A percentile compares a stretch with the other conserved stretches of the same genome.
Evolutionary conservation across 352 stramenopile species (phyloP).

Genomic region (Pythium brassicae): DNA sequence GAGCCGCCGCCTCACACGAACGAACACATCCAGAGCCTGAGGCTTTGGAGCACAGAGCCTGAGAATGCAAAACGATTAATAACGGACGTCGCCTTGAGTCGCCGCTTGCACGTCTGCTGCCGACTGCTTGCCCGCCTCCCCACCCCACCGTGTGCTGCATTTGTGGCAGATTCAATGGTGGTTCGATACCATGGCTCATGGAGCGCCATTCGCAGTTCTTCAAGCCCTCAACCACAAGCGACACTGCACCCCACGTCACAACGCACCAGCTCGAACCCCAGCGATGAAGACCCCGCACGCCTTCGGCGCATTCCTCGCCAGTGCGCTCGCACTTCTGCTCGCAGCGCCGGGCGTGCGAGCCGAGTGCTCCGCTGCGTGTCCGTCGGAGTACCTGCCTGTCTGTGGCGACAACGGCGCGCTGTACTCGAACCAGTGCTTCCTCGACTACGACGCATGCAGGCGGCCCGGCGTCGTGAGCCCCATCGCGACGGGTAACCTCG

Average conservation of each 20-base stretch:
- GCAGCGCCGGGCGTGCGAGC: not conserved
- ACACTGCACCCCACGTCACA: not conserved
- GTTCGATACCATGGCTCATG: too few species aligned
- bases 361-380: not conserved
- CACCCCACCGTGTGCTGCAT: too few species aligned
- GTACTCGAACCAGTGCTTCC: slow-evolving; percentile 14
- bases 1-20: not conserved
- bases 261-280: not conserved
- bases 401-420: slow-evolving; percentile 13
- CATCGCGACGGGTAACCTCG: too few species aligned
- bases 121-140: too few species aligned
- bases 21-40: too few species aligned
- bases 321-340: slow-evolving; percentile 2
- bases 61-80: too few species aligned
- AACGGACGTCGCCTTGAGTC: too few species aligned
- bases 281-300: slow-evolving; percentile 7
- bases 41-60: too few species aligned
- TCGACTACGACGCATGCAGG: slow-evolving; percentile 5
- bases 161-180: too few species aligned
- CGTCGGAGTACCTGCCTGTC: slow-evolving; percentile 5
- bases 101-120: too few species aligned
- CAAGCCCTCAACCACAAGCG: not conserved
- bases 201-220: not conserved
- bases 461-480: not conserved
- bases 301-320: not conserved